Conservation (phyloP, 306 rosid genomes). For the Betula pendula region DNA sequence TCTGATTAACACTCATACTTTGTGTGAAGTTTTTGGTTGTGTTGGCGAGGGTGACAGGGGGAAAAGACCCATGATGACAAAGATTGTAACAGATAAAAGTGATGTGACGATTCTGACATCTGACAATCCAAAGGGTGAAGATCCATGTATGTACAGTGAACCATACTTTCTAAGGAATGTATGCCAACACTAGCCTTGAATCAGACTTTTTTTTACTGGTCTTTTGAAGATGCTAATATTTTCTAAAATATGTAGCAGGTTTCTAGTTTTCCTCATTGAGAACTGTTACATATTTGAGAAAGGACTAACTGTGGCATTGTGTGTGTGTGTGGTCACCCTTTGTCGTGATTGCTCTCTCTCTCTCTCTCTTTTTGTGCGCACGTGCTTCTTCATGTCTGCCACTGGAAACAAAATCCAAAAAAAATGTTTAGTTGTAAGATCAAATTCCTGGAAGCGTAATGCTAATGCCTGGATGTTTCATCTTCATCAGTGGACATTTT, state of each 20-base stretch:
- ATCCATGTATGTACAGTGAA: conserved; percentile 71
- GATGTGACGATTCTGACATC: conserved; percentile 90
- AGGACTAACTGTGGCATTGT: background rate
- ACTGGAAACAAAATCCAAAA: background rate
- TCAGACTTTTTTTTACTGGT: background rate
- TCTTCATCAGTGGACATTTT: conserved; percentile 74
- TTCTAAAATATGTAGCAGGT: conserved; percentile 3
- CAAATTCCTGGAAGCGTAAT: conserved; percentile 23
- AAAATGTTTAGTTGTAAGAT: conserved; percentile 1
- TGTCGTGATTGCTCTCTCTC: background rate
- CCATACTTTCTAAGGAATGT: conserved; percentile 14
- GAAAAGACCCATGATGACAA: conserved; percentile 90
- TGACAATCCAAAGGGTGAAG: conserved; percentile 81
- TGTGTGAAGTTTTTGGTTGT: conserved; percentile 71
- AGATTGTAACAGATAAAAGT: conserved; percentile 94
- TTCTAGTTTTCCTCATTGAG: background rate
- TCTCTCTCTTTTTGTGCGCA: background rate
- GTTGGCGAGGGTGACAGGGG: conserved; percentile 79
- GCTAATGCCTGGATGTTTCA: conserved; percentile 23
- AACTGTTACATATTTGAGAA: background rate
- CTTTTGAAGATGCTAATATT: background rate
- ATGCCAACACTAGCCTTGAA: conserved; percentile 1
- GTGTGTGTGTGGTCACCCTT: background rate
- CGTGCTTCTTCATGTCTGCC: conserved; percentile 4
- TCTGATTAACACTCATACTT: conserved; percentile 23